Evolutionary conservation across 2,329 filamentous ascomycete genomes (phyloP).

Genomic region (Aspergillus cejpii): DNA sequence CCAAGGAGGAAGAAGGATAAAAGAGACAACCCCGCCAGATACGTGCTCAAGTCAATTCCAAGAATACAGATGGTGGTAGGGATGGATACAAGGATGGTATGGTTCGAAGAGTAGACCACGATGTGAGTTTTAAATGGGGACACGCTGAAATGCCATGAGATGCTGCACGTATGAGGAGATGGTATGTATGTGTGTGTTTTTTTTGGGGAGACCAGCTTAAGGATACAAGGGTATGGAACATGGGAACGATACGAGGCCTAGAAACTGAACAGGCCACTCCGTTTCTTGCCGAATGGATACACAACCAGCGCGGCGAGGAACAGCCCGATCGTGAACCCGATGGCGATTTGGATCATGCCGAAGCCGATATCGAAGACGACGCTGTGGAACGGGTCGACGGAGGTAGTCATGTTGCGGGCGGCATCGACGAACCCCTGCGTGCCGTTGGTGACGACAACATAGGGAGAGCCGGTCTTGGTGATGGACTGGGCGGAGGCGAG

Average conservation of each 20-base stretch:
- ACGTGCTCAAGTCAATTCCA: no score
- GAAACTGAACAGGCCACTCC: conserved; percentile 46
- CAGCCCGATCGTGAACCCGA: conserved; percentile 46
- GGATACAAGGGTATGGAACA: no score
- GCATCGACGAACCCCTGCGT: conserved; percentile 28
- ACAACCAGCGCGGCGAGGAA: conserved; percentile 45
- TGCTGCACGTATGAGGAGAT: neutral
- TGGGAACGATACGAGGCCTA: conserved; percentile 9
- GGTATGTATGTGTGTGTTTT: neutral
- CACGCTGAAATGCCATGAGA: neutral
- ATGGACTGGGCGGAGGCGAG: conserved; percentile 54
- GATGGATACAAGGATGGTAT: no score
- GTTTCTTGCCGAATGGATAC: conserved; percentile 45
- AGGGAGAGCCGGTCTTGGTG: conserved; percentile 22
- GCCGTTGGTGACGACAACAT: conserved; percentile 43
- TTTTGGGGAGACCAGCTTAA: neutral
- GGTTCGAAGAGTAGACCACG: no score
- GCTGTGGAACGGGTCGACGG: conserved; percentile 17
- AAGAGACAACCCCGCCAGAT: no score
- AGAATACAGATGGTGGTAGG: no score
- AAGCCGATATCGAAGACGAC: conserved; percentile 44
- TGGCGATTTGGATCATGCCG: conserved; percentile 46
- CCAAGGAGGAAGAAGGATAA: no score
- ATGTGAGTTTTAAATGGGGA: no score
- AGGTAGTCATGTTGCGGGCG: conserved; percentile 21